A percentile compares a stretch with the other conserved stretches of the same genome.
Conservation (phyloP, 768 basidiomycete genomes). For the Tricholoma furcatifolium region DNA sequence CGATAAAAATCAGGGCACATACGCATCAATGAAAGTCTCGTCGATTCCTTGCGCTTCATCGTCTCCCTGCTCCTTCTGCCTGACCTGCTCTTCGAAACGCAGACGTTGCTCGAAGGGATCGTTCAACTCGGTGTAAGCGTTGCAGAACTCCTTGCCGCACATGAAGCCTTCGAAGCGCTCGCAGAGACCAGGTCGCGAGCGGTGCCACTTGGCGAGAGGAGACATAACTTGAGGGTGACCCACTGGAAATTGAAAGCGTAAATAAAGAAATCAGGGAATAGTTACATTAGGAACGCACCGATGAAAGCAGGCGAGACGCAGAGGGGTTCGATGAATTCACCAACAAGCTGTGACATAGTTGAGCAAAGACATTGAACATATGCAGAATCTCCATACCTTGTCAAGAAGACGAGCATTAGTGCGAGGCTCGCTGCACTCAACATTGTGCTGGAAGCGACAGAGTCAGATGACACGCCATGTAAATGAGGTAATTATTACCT, state of each 20-base stretch:
- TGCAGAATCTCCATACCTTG: slow-evolving; percentile 53
- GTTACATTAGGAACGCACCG: slow-evolving; percentile 38
- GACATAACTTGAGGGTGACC: slow-evolving; percentile 99
- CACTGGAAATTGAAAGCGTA: slow-evolving; percentile 41
- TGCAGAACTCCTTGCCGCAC: slow-evolving; percentile 97
- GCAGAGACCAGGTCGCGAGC: slow-evolving; percentile 94
- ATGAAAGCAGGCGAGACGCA: slow-evolving; percentile 98
- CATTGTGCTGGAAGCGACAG: slow-evolving; percentile 66
- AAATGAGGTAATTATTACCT: slow-evolving; percentile 50
- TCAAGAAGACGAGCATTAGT: slow-evolving; percentile 94
- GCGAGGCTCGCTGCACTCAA: slow-evolving; percentile 94
- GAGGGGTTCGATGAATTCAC: slow-evolving; percentile 95
- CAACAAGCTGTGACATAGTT: slow-evolving; percentile 68
- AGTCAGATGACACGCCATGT: background rate
- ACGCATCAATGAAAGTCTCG: slow-evolving; percentile 95
- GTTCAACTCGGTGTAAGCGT: slow-evolving; percentile 99
- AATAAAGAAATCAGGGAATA: background rate
- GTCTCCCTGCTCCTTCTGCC: slow-evolving; percentile 95
- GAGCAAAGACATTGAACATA: background rate
- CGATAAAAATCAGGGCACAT: slow-evolving; percentile 30
- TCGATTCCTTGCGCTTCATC: slow-evolving; percentile 98
- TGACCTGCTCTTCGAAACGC: slow-evolving; percentile 92
- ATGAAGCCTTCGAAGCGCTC: slow-evolving; percentile 99
- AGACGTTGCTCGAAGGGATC: slow-evolving; percentile 96
- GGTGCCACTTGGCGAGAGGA: slow-evolving; percentile 97